Percentiles rank a stretch among this genome's conserved stretches.
These are phyloP conservation scores for Suillus clintonianus DNA, from an alignment of 768 basidiomycete genomes.

Conservation along the genomic window DNA sequence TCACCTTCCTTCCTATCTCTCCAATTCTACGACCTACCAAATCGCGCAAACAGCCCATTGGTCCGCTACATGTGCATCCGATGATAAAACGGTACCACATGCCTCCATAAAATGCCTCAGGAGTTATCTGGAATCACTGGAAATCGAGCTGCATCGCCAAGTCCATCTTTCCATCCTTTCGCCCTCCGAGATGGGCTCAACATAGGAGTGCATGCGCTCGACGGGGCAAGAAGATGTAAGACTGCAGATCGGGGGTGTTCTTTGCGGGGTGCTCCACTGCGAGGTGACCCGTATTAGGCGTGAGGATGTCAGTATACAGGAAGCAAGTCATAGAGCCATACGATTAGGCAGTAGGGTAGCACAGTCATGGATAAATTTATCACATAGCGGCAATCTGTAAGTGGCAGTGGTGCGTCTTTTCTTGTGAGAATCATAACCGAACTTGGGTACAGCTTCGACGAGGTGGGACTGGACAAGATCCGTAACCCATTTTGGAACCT, in stretches of 20 bases:
- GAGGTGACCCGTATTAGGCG: constrained; percentile 81
- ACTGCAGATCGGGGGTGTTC: constrained; percentile 44
- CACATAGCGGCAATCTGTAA: constrained; percentile 30
- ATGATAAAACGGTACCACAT: neutral
- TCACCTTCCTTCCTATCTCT: neutral
- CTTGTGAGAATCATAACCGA: constrained; percentile 56
- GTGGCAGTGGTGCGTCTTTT: neutral
- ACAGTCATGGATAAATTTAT: constrained; percentile 97
- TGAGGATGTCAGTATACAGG: constrained; percentile 80
- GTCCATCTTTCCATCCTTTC: constrained; percentile 81
- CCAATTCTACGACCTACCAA: neutral
- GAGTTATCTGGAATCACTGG: neutral
- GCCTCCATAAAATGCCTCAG: neutral
- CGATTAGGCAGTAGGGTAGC: constrained; percentile 89
- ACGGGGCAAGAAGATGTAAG: constrained; percentile 38
- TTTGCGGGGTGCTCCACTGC: constrained; percentile 78
- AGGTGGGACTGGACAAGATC: constrained; percentile 93
- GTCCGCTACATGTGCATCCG: no score
- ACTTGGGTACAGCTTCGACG: constrained; percentile 97
- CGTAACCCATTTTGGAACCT: constrained; percentile 94
- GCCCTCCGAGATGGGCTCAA: constrained; percentile 93
- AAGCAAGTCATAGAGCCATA: constrained; percentile 64
- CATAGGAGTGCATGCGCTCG: constrained; percentile 49
- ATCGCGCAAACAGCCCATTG: neutral
- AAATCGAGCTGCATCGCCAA: constrained; percentile 35